These are phyloP conservation scores for Ceratocystis variospora DNA, from an alignment of 2,329 filamentous ascomycete species.

Conservation along the genomic window DNA sequence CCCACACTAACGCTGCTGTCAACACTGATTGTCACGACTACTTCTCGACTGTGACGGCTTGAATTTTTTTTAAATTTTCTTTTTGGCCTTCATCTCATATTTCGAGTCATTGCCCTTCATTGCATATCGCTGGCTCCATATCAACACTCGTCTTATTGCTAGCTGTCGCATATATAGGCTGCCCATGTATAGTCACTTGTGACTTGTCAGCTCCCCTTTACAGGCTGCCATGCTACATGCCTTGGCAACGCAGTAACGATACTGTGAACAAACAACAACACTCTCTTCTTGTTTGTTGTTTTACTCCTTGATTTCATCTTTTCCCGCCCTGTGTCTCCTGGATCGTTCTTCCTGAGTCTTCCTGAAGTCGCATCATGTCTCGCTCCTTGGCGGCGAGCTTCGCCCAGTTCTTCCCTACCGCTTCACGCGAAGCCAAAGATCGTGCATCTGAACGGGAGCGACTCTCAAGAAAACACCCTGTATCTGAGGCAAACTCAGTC, in stretches of 20 bases:
- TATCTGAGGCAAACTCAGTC: not conserved
- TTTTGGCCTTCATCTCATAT: not conserved
- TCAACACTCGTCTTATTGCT: not conserved
- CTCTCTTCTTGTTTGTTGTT: not conserved
- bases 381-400: slow-evolving; percentile 63
- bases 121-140: not conserved
- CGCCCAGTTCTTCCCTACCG: slow-evolving; percentile 74
- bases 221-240: slow-evolving; percentile 14
- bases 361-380: slow-evolving; percentile 49
- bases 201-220: slow-evolving; percentile 10
- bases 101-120: not conserved
- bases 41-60: not conserved
- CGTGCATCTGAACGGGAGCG: slow-evolving; percentile 48
- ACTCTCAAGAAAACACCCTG: slow-evolving; percentile 22
- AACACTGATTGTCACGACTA: not conserved
- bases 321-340: not conserved
- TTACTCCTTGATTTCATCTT: not conserved
- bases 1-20: not conserved
- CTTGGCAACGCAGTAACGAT: slow-evolving; percentile 7
- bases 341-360: not conserved
- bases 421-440: slow-evolving; percentile 50
- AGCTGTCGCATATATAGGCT: not conserved
- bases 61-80: not conserved
- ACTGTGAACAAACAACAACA: not conserved
- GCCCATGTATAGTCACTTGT: slow-evolving; percentile 13